These are phyloP conservation scores for Gilbertella persicaria DNA, from an alignment of 371 early-diverging fungal genomes.

Conservation along the genomic window DNA sequence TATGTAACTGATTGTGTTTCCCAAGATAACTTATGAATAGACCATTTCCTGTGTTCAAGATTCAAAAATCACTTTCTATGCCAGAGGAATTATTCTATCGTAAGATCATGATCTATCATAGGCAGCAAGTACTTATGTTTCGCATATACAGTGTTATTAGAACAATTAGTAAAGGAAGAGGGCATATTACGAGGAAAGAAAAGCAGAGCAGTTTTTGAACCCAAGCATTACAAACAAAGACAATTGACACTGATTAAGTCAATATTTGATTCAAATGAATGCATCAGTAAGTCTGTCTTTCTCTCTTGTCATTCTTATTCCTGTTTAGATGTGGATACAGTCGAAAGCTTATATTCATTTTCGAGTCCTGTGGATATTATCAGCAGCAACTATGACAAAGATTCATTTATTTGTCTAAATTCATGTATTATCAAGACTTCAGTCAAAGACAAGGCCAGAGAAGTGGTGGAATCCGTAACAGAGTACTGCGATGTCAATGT, in stretches of 20 bases:
- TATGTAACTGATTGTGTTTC: not conserved
- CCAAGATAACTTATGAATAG: not conserved
- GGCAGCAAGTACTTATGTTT: not conserved
- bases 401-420: slow-evolving; percentile 3
- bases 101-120: slow-evolving; percentile 1
- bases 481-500: slow-evolving; percentile 24
- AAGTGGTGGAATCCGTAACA: slow-evolving; percentile 1
- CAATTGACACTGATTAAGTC: slow-evolving; percentile 22
- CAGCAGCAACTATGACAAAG: slow-evolving; percentile 5
- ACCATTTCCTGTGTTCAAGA: slow-evolving; percentile 12
- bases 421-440: slow-evolving; percentile 19
- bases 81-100: slow-evolving; percentile 28
- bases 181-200: slow-evolving; percentile 22
- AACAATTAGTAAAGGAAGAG: slow-evolving; percentile 15
- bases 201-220: slow-evolving; percentile 24
- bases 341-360: slow-evolving; percentile 21
- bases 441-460: slow-evolving; percentile 10
- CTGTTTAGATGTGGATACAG: slow-evolving; percentile 15
- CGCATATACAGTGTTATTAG: slow-evolving; percentile 16
- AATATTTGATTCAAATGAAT: slow-evolving; percentile 24
- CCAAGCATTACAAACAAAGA: slow-evolving; percentile 15
- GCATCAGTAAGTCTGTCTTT: slow-evolving; percentile 17
- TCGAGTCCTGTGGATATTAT: slow-evolving; percentile 16
- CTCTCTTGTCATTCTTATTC: too few species aligned
- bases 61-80: slow-evolving; percentile 20